Base-by-base conservation (phyloP, 352 stramenopile genomes). In the Phytophthora sp. region DNA sequence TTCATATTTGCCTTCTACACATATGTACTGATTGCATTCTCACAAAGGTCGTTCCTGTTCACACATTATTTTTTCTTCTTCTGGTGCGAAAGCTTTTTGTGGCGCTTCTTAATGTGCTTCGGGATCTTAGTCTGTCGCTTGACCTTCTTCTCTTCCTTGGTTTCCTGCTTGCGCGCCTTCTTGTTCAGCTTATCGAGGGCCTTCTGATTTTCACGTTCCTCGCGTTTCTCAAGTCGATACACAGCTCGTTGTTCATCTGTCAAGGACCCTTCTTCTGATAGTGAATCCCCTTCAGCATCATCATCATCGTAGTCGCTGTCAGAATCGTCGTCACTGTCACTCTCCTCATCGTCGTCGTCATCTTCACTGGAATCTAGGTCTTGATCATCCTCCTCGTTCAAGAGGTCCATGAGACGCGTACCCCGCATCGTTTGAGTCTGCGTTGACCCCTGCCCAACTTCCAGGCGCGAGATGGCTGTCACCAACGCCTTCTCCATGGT, bases 81-180 rank as follows among this genome's bases (percentile, higher is more conserved):
- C 63, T 93, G 84, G 61, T 98, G 96, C 0, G 93, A 83, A 56
- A 98, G 88, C 63, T 98, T 99, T 69, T 98, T 98, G 63, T 98
- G 93, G 57, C 92, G 88, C 74, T 99, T 99, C 87, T 99, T 99
- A 52, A 99, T 81, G 71, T 99, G 97, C 81, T 99, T 99, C 41
- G 98, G 98, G 57, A 99, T 98, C 73, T 99, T 99, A 24, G 77
- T 98, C 77, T 98, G 88, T 18, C 97, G 89, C 65, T 98, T 97
- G 64, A 94, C 82, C 49, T 91, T 93, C 57, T 97, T 95, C 46
- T 93, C 84, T 51, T 99, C 93, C 71, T 99, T 99, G 0, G 96
- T 86, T 53, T 89, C 77, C 64, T 98, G 97, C 71, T 99, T 99
- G 61, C 98, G 97, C n/a, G 86, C 84, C 78, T 98, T 99, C 51